Percentiles rank a stretch among this genome's conserved stretches.
These are phyloP conservation scores for Uronychia setigera DNA, from an alignment of 73 alveolate genomes.

Conservation along the genomic window DNA sequence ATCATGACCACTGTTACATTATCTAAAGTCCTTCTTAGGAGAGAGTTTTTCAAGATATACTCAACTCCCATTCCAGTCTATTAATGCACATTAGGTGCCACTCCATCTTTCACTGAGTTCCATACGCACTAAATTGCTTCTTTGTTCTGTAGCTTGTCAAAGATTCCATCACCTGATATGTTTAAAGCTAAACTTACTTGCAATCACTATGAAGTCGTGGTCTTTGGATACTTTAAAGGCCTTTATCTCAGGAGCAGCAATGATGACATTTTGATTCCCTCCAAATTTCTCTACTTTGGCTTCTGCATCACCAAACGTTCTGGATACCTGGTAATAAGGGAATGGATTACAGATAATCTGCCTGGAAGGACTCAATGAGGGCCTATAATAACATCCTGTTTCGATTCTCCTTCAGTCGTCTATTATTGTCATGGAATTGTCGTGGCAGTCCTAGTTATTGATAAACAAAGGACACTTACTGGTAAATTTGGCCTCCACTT, in stretches of 20 bases:
- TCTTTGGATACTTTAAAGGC: slow-evolving; percentile 77
- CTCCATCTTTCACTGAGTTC: slow-evolving; percentile 55
- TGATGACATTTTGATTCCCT: slow-evolving; percentile 96
- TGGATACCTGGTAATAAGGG: slow-evolving; percentile 50
- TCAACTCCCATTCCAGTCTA: slow-evolving; percentile 78
- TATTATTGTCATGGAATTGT: slow-evolving; percentile 4
- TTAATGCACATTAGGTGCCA: slow-evolving; percentile 47
- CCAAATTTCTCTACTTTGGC: slow-evolving; percentile 94
- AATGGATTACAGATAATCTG: slow-evolving; percentile 74
- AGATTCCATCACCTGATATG: slow-evolving; percentile 80
- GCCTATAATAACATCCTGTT: slow-evolving; percentile 65
- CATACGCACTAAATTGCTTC: slow-evolving; percentile 82
- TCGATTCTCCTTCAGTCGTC: not conserved
- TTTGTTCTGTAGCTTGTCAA: slow-evolving; percentile 79
- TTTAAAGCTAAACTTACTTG: slow-evolving; percentile 7
- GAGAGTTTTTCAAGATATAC: slow-evolving; percentile 71
- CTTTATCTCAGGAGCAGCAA: slow-evolving; percentile 92
- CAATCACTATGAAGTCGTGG: slow-evolving; percentile 75
- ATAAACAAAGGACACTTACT: slow-evolving; percentile 3
- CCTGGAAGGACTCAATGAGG: slow-evolving; percentile 95
- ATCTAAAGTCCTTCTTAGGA: slow-evolving; percentile 79
- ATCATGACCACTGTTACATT: slow-evolving; percentile 80
- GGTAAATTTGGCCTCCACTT: slow-evolving; percentile 90
- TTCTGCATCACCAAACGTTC: slow-evolving; percentile 97
- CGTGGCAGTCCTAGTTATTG: not conserved